Evolutionary conservation across 768 basidiomycete species (phyloP), one percentile per base, ranked within the genome.

Genomic region (Panellus pusillus): DNA sequence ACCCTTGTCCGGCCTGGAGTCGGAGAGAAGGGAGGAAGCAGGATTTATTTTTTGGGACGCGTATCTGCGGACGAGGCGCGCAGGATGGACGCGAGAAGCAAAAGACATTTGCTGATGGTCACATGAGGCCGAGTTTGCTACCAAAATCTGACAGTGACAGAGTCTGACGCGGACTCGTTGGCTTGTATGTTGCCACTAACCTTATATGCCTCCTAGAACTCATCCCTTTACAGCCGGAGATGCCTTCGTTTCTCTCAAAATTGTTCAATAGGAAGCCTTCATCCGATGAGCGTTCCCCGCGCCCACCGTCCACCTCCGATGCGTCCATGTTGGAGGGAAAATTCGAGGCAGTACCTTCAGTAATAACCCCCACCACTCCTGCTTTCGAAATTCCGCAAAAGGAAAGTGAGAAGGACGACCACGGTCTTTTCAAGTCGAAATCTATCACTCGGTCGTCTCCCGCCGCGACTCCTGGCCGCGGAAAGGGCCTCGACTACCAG

Each of bases 201-300:
- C n/a, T 37, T 28, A 4, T 18, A 35, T 35, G 14, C 14, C 32
- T 35, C 14, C 32, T 14, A 41, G 40, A 41, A 18, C 40, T 41
- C 40, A 24, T 41, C 17, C 17, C 20, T 41, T 24, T 18, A 2
- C 17, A 41, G 40, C 40, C 20, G n/a, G 17, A 41, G 40, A 80
- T 80, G 79, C 76, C 86, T 69, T 84, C 85, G 57, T 88, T 90
- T 75, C 70, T 90, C 65, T 82, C 84, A 69, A 90, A 87, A 66
- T 84, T 90, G 62, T 85, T 89, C 63, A 83, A 83, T 71, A 81
- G 87, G 70, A 89, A 82, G 32, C 32, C 32, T 35, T 35, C 32
- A 11, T 8, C 32, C 9, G 32, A 35, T 9, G 72, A 87, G 79
- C 71, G 70, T 29, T 65, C 70, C 19, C 61, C 71, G 37, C 65